Base-by-base conservation (phyloP, 2,329 filamentous ascomycete species). In the Cladosporium phlei region DNA sequence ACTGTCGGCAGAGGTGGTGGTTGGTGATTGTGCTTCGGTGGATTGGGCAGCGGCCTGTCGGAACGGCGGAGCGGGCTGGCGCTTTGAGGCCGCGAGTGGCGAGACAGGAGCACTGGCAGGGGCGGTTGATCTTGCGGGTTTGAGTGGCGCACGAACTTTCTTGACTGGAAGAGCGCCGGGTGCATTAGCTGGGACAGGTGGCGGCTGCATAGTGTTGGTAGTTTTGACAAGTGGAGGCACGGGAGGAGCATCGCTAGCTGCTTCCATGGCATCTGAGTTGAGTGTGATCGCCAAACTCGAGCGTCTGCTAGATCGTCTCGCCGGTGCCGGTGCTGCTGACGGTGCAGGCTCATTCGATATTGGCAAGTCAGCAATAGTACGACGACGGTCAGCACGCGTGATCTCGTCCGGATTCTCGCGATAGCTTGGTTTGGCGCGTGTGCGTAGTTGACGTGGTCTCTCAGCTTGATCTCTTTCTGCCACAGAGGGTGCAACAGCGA, bases 291-390 rank as follows among this genome's bases (percentile, higher is more conserved):
- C 59, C 24, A 62, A 59, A 47, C 68, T 70, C 7, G 58, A 48
- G 8, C 62, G 52, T 27, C 62, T 52, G 38, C 62, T 64, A 37
- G 47, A 38, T 3, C 40, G 33, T 25, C 28, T 47, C 38, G 52
- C 50, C 3, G 25, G 46, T 64, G 29, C 71, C 4, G 35, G 39
- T 2, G 46, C 62, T 21, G 39, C 19, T 8, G 24, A 32, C 20
- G 40, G 40, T 16, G 24, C 30, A 21, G 40, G 22, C 8, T 48
- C 46, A n/a, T 53, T 14, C 56, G 44, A 12, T 56, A 57, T 27
- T 64, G 60, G 49, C 20, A 64, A 27, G 4, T 67, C 67, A 22
- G 66, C 66, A 34, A 72, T 68, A 0, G 70, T 73, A 51, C 67
- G 57, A 19, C 61, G 50, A 3, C 49, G 37, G 14, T 45, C 39